Evolutionary conservation across 129 eudicot species (phyloP).

Genomic region (Centrapalus pauciflorus): DNA sequence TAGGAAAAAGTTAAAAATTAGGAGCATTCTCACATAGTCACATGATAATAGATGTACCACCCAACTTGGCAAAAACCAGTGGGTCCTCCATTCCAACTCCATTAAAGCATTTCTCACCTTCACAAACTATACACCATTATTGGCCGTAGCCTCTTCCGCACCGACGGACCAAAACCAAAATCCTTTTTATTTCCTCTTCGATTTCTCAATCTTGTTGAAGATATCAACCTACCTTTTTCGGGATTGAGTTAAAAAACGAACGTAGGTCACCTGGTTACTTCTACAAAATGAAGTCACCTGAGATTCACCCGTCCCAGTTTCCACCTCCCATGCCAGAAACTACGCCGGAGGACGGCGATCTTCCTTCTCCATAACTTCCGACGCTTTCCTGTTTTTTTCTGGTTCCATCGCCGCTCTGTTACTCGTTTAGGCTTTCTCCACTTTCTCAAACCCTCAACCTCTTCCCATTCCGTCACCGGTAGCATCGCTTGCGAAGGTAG

Average conservation of each 20-base stretch:
- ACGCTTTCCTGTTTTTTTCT: constrained; percentile 31
- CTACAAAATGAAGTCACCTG: constrained; percentile 42
- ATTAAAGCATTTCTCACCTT: constrained; percentile 28
- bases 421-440: constrained; percentile 45
- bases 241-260: not conserved
- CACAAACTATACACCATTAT: constrained; percentile 14
- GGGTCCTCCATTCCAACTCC: constrained; percentile 12
- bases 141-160: not conserved
- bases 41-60: constrained; percentile 24
- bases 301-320: constrained; percentile 27
- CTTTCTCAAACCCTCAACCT: constrained; percentile 39
- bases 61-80: constrained; percentile 5
- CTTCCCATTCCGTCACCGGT: not conserved
- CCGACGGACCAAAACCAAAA: constrained; percentile 30
- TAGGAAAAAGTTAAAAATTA: too few relatives aligned
- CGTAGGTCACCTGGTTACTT: not conserved
- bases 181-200: not conserved
- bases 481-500: not conserved
- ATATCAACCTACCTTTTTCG: not conserved
- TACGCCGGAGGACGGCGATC: constrained; percentile 18
- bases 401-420: constrained; percentile 48
- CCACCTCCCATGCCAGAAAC: constrained; percentile 24
- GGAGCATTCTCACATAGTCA: constrained; percentile 11
- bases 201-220: not conserved
- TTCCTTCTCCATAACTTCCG: constrained; percentile 25